These are phyloP conservation scores for Metroxylon sagu DNA, from an alignment of 176 grass and related monocot species.

Conservation along the genomic window DNA sequence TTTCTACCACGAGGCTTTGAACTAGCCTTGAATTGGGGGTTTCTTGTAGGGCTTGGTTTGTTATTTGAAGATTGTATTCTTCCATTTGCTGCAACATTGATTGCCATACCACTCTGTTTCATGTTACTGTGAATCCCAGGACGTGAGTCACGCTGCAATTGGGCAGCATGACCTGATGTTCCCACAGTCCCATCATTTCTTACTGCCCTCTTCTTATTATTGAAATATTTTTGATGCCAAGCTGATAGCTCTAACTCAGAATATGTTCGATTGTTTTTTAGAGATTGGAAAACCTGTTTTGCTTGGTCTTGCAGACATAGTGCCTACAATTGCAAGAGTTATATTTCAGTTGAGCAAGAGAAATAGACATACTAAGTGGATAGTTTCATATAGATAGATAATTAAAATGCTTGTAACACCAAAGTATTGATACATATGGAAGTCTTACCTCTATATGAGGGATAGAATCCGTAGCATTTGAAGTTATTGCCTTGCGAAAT, in stretches of 20 bases:
- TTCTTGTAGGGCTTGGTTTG: too few species aligned
- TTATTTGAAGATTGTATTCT: background rate
- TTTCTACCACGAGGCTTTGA: too few species aligned
- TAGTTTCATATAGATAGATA: too few species aligned
- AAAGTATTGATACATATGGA: too few species aligned
- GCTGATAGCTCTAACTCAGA: conserved; percentile 35
- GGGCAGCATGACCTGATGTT: background rate
- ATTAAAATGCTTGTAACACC: too few species aligned
- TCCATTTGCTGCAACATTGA: conserved; percentile 4
- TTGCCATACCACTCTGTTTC: conserved; percentile 1
- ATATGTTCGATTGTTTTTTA: conserved; percentile 46
- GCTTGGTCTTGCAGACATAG: conserved; percentile 38
- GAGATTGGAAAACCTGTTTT: conserved; percentile 53
- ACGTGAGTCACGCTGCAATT: background rate
- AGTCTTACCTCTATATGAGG: conserved; percentile 46
- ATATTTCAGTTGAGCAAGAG: too few species aligned
- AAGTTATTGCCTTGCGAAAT: conserved; percentile 57
- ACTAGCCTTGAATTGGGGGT: too few species aligned
- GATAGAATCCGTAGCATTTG: conserved; percentile 42
- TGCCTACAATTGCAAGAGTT: conserved; percentile 25
- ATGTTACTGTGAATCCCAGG: background rate
- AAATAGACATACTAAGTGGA: too few species aligned
- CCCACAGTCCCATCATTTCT: background rate
- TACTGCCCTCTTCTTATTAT: conserved; percentile 3
- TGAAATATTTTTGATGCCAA: conserved; percentile 36